Conservation (phyloP, 2,329 filamentous ascomycete genomes). For the Aureobasidium subglaciale region DNA sequence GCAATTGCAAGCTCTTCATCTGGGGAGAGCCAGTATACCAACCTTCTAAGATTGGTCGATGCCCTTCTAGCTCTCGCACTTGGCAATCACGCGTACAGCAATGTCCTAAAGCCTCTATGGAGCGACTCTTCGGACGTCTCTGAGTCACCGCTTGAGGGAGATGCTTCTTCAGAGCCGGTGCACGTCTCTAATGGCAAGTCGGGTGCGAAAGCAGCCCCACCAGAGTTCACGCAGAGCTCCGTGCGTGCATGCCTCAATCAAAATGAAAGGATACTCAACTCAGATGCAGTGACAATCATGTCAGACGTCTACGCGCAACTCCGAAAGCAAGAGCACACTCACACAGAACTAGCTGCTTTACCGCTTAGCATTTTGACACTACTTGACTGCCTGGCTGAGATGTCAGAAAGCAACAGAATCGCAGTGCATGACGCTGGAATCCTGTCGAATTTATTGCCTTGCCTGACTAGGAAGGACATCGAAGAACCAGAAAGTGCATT, state of each 20-base stretch:
- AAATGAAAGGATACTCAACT: background rate
- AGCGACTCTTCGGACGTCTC: background rate
- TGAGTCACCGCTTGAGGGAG: background rate
- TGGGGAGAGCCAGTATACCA: background rate
- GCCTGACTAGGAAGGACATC: background rate
- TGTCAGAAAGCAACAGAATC: slow-evolving; percentile 10
- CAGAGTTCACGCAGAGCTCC: background rate
- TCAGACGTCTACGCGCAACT: background rate
- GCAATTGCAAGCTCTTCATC: background rate
- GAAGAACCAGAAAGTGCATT: slow-evolving; percentile 22
- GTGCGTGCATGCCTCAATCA: background rate
- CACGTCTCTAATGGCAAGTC: background rate
- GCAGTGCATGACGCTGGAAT: slow-evolving; percentile 14
- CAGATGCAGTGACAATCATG: background rate
- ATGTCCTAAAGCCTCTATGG: background rate
- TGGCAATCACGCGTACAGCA: slow-evolving; percentile 51
- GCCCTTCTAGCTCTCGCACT: slow-evolving; percentile 73
- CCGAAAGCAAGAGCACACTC: too few relatives aligned
- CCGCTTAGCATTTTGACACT: slow-evolving; percentile 7
- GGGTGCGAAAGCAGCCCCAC: too few relatives aligned
- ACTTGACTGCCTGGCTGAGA: background rate
- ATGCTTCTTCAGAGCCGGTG: background rate
- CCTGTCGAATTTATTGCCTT: slow-evolving; percentile 11
- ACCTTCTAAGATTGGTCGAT: slow-evolving; percentile 31
- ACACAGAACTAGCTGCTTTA: background rate